Evolutionary conservation across 768 basidiomycete genomes (phyloP).

Genomic region (Suillus clintonianus): DNA sequence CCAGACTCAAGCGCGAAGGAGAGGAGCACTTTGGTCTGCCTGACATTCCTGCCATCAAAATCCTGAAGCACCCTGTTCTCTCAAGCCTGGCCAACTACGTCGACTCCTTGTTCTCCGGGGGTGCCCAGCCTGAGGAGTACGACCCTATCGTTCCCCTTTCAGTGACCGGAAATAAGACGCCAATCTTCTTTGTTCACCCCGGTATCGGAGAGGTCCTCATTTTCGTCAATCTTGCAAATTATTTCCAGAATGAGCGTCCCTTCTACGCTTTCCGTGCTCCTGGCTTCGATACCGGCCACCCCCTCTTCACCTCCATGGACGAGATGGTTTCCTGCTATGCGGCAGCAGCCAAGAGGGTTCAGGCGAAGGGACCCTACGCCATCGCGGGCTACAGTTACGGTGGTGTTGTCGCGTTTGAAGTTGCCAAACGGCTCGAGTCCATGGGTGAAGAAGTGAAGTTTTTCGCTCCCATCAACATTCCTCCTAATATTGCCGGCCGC

Average conservation of each 20-base stretch:
- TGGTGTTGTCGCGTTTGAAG: constrained; percentile 38
- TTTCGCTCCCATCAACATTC: constrained; percentile 37
- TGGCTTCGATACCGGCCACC: constrained; percentile 37
- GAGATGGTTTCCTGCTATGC: constrained; percentile 37
- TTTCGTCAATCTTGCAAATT: constrained; percentile 44
- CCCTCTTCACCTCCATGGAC: constrained; percentile 28
- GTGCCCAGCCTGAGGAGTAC: constrained; percentile 26
- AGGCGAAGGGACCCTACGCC: constrained; percentile 35
- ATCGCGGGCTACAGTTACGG: constrained; percentile 41
- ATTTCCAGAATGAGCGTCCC: constrained; percentile 39
- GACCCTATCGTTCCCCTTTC: constrained; percentile 44
- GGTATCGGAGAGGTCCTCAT: constrained; percentile 43
- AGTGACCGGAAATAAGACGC: constrained; percentile 39
- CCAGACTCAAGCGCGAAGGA: constrained; percentile 28
- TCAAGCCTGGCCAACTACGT: constrained; percentile 32
- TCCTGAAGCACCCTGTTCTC: constrained; percentile 35
- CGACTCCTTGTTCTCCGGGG: constrained; percentile 27
- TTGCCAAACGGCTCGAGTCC: constrained; percentile 31
- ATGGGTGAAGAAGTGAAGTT: constrained; percentile 33
- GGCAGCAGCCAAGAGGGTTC: constrained; percentile 25
- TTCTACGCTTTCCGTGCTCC: constrained; percentile 41
- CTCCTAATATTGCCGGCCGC: constrained; percentile 38
- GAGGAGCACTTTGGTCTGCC: constrained; percentile 27
- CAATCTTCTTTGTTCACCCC: constrained; percentile 45
- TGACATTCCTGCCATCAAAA: constrained; percentile 38